Evolutionary conservation across 441 rosid species (phyloP).

Genomic region (Adansonia gregorii): DNA sequence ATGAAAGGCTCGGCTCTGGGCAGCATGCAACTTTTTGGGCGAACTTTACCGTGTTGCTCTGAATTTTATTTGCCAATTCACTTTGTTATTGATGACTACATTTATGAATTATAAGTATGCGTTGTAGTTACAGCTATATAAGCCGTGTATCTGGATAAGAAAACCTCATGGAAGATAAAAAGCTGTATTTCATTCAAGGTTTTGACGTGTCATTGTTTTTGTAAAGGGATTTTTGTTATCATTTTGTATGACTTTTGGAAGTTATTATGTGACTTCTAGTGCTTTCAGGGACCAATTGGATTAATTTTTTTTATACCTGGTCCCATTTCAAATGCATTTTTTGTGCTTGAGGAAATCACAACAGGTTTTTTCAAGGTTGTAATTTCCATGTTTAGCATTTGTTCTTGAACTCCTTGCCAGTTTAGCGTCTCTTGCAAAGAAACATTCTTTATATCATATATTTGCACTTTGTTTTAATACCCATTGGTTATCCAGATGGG

Average conservation of each 20-base stretch:
- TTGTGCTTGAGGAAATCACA: neutral
- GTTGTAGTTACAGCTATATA: neutral
- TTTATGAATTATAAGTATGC: neutral
- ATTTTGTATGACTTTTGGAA: neutral
- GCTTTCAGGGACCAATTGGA: neutral
- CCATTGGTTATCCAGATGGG: constrained; percentile 45
- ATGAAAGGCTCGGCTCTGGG: neutral
- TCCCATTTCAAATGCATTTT: neutral
- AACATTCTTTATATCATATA: neutral
- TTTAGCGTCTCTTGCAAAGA: neutral
- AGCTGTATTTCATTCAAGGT: neutral
- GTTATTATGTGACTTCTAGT: neutral
- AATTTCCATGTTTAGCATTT: neutral
- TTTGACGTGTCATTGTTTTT: neutral
- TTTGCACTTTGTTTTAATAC: constrained; percentile 24
- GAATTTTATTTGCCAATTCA: neutral
- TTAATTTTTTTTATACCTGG: neutral
- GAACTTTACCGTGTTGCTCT: neutral
- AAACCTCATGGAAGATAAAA: neutral
- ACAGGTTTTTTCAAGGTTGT: neutral
- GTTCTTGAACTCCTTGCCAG: constrained; percentile 16
- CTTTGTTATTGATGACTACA: neutral
- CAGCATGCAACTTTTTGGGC: neutral
- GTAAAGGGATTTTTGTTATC: constrained; percentile 11
- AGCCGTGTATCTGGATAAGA: neutral